Evolutionary conservation across 768 basidiomycete genomes (phyloP), one percentile per base, ranked within the genome.

Genomic region (Rhodosporidiobolus odoratus): DNA sequence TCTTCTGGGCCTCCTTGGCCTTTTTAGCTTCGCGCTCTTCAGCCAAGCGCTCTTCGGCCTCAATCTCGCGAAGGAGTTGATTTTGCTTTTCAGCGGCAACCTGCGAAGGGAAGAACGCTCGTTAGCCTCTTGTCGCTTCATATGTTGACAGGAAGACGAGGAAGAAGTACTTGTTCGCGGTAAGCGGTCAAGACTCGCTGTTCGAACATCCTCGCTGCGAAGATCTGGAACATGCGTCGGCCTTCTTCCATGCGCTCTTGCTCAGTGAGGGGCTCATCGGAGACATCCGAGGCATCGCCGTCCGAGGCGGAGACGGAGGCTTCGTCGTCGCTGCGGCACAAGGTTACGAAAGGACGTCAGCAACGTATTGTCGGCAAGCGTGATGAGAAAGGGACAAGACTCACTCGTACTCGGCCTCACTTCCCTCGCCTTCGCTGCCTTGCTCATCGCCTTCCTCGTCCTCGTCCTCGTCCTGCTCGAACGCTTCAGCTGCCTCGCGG

Each of bases 231-330:
- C 96, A 99, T 99, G 60, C 91, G 86, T 80, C 94, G 92, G 75
- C 96, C 96, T 81, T 98, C 96, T 80, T 97, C 95, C 89, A 95
- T 94, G 81, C 95, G 94, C 81, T 97, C 91, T 80, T 92, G 90
- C 80, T 97, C 94, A 4, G 94, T 93, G 85, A 95, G 86, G 57
- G 85, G 83, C 87, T 89, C 74, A 9, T 69, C 75, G 30, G n/a
- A n/a, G n/a, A 71, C 67, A 30, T 65, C 68, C 45, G 75, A 68
- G n/a, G 81, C 82, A 3, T 87, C 87, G 12, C 87, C 86, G 0
- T 85, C 87, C 2, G 87, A 88, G 0, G 87, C 86, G 23, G n/a
- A n/a, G 43, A 45, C 43, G 43, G 43, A 45, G 1, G 83, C 86
- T 0, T 82, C 84, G 0, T 86, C 86, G 3, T 86, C 86, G 0